These are phyloP conservation scores for Brassica hybrid DNA, from an alignment of 441 rosid species.

Conservation along the genomic window DNA sequence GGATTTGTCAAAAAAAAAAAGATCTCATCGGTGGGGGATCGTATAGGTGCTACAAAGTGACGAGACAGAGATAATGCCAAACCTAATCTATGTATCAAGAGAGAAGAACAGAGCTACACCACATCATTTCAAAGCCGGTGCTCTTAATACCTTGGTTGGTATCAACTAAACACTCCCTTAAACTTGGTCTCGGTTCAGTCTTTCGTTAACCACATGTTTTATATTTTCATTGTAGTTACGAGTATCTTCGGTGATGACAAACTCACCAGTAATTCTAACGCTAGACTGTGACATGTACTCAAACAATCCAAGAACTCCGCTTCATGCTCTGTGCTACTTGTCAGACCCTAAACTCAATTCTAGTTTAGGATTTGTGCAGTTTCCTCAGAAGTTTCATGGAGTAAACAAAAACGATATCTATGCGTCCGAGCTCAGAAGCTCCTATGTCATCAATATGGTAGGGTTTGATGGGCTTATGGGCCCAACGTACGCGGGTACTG, in stretches of 20 bases:
- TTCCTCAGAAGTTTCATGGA: slow-evolving; percentile 67
- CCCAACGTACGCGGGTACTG: slow-evolving; percentile 53
- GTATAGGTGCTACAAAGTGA: background rate
- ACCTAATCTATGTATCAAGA: slow-evolving; percentile 69
- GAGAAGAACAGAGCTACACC: slow-evolving; percentile 55
- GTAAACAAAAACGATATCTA: slow-evolving; percentile 61
- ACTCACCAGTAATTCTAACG: slow-evolving; percentile 63
- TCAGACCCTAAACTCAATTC: slow-evolving; percentile 45
- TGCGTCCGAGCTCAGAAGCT: slow-evolving; percentile 45
- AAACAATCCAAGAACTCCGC: slow-evolving; percentile 58
- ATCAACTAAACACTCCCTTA: background rate
- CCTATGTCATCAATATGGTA: slow-evolving; percentile 41
- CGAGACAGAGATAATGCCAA: slow-evolving; percentile 60
- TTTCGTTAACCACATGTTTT: background rate
- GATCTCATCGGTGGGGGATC: background rate
- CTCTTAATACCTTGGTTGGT: slow-evolving; percentile 78
- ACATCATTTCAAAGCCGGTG: slow-evolving; percentile 88
- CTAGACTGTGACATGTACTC: slow-evolving; percentile 85
- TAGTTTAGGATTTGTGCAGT: slow-evolving; percentile 56
- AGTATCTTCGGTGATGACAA: slow-evolving; percentile 69
- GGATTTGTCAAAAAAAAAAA: no score
- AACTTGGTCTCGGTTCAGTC: background rate
- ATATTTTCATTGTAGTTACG: slow-evolving; percentile 50
- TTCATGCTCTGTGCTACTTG: slow-evolving; percentile 56
- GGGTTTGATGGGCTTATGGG: slow-evolving; percentile 63